Evolutionary conservation across 495 filamentous ascomycete genomes (phyloP), one percentile per base, ranked within the genome.

Genomic region (Xylaria nigripes): DNA sequence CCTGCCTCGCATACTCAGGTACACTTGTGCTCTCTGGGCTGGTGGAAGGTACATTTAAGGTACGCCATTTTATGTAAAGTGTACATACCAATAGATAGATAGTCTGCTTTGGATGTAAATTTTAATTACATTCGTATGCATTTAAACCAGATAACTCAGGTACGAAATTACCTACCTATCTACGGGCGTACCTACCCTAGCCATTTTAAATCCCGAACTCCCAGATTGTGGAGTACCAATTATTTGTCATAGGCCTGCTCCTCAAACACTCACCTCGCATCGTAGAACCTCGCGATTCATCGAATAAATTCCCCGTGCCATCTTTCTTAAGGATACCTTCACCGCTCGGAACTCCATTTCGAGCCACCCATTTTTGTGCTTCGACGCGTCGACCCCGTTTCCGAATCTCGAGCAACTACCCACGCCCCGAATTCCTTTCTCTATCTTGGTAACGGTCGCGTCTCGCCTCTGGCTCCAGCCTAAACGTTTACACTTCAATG

Each of bases 351-450:
- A 27, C 32, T n/a, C 15, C 9, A 22, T 29, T 10, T 29, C 24
- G 9, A 19, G 16, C 15, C 22, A 21, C 18, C 6, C 36, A 27
- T 56, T 52, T 49, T 8, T 4, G 2, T 41, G 10, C 27, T 2
- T 40, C 52, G 27, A 66, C 63, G 63, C 56, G 63, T 56, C 50
- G 34, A 57, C 53, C 42, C 10, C 8, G 10, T 22, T 13, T 2
- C 32, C 22, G 6, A 24, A 2, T 9, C 29, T 29, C 3, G 22
- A 13, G 19, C 19, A 32, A 15, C 29, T 27, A 6, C n/a, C 13
- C 3, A 18, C 43, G 21, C 19, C 22, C 29, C 3, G 15, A 23
- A 52, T 19, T 24, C 12, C 7, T 29, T n/a, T 45, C 36, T 21
- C n/a, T 9, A 46, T 24, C 40, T 24, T n/a, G 13, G 1, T 12